Base-by-base conservation (phyloP, 495 filamentous ascomycete species). In the Aspergillus kassunensis region DNA sequence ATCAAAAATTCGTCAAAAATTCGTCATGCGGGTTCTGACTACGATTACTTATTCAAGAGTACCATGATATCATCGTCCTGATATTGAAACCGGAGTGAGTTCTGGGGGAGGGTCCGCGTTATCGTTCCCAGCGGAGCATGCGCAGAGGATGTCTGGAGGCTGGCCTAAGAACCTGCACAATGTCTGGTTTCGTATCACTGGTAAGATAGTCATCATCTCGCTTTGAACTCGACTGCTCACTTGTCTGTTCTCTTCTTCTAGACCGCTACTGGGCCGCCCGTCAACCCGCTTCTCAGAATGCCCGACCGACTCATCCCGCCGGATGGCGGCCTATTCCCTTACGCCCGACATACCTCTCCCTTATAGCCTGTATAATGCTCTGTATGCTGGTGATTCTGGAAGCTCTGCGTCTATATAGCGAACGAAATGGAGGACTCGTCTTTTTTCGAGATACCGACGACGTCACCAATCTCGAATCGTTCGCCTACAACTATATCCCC, bases 401-500 rank as follows among this genome's bases (percentile, higher is more conserved):
- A 49, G 55, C 42, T 10, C 23, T 73, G 4, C 65, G 70, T 8
- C 68, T 66, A 24, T 72, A 72, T 47, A 69, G 67, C 52, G 43
- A 59, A 13, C 56, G 55, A 0, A 37, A 62, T 35, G 68, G 65
- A 6, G 70, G 70, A 1, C 52, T 73, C 34, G 54, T 63, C 25
- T 69, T 69, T 39, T 67, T 70, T 16, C 21, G 44, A 9, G 59
- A 67, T 41, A 72, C 70, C 41, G 63, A 67, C 25, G 62, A 67
- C 25, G 58, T 73, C 41, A 61, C 65, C 45, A n/a, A 55, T 23
- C 11, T 55, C 8, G 59, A 69, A 41, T 69, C 70, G 0, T 69
- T 73, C 33, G 59, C 59, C 33, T 73, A 72, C 49, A 72, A 72
- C 41, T 71, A 72, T 49, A 24, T 73, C 4, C 70, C 70, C 25